Evolutionary conservation across 306 rosid genomes (phyloP).

Genomic region (Luffa acutangula): DNA sequence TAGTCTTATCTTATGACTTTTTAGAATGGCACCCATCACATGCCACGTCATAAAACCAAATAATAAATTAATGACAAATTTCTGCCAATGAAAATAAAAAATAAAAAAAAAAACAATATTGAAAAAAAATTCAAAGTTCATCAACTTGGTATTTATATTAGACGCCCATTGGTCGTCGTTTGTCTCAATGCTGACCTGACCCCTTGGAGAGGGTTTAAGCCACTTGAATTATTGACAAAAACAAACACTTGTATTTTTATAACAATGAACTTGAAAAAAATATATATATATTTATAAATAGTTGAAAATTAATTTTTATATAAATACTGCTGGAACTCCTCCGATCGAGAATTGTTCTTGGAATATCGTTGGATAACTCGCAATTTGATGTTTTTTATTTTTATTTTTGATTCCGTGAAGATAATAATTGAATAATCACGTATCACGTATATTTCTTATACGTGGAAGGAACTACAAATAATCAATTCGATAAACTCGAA

Average conservation of each 20-base stretch:
- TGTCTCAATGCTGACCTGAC: neutral
- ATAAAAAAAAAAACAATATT: neutral
- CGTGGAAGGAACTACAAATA: neutral
- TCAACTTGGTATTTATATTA: constrained; percentile 7
- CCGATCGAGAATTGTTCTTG: neutral
- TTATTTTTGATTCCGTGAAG: neutral
- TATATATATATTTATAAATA: neutral
- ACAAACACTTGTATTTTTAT: neutral
- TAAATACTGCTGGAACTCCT: neutral
- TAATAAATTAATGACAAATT: neutral
- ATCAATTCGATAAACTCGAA: neutral
- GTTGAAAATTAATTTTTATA: neutral
- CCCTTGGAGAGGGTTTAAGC: constrained; percentile 4
- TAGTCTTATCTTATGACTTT: neutral
- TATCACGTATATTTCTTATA: neutral
- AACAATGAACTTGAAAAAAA: neutral
- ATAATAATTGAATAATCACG: neutral
- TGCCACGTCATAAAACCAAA: neutral
- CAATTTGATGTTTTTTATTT: neutral
- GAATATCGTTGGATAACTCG: neutral
- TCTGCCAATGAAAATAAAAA: neutral
- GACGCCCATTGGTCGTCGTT: neutral
- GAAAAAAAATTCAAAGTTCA: neutral
- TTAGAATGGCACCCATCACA: neutral
- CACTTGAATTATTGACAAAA: neutral